Base-by-base conservation (phyloP, 805 yeast species). In the Zygosaccharomyces kombuchaensis region DNA sequence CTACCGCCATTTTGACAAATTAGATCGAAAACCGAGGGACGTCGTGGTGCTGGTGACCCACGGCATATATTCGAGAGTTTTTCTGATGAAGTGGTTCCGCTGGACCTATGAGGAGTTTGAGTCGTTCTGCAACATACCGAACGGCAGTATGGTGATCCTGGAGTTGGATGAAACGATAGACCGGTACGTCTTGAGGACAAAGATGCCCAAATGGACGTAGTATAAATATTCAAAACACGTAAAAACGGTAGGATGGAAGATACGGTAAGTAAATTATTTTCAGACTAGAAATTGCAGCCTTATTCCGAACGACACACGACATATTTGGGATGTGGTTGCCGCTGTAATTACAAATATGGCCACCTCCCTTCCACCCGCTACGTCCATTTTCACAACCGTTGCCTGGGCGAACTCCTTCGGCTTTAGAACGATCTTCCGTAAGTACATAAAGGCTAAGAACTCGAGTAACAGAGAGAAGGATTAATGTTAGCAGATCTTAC, bases 91-190 rank as follows among this genome's bases (percentile, higher is more conserved):
- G 58, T 90, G 96, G 96, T 90, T 81, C 62, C 72, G 96, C 47
- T 90, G 97, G 96, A 76, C 84, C 1, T 91, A 84, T 59, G 96
- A 89, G 62, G 81, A 82, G 60, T 90, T 89, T 65, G 97, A 90
- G 66, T 75, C 82, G 37, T 73, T 90, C 51, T 76, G 83, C 48
- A 90, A 90, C 62, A 80, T 90, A 12, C 88, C 88, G 1, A 93
- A 90, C 62, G 91, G 96, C 58, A 80, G 82, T 52, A 82, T 86
- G 62, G 71, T 90, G 34, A 78, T 84, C 26, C 84, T 89, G 95
- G 87, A 85, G 59, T 73, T 75, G 46, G 71, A 74, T 45, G 66
- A 60, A 6, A 68, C 69, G 4, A 70, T 70, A 0, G 75, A 75
- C 17, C 72, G 77, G 49, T 89, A 81, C 59, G 60, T 59, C 32